Evolutionary conservation across 495 filamentous ascomycete species (phyloP), one percentile per base, ranked within the genome.

Genomic region (Pseudomonodictys pantanalensis): DNA sequence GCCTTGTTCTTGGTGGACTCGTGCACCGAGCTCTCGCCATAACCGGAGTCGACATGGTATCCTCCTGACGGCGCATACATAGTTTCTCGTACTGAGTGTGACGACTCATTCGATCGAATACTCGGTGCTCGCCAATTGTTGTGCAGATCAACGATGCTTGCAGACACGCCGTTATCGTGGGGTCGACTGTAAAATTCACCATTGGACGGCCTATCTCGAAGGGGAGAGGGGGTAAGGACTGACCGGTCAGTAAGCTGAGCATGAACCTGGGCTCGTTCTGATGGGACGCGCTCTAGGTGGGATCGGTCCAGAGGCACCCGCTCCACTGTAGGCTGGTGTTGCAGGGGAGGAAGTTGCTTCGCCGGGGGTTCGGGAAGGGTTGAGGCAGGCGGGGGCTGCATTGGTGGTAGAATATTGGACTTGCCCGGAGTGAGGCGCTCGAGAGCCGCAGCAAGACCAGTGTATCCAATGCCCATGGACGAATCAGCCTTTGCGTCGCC

Each of bases 381-480:
- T 24, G 28, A 15, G 33, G 30, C 15, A 9, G 52, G 51, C 17
- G 42, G 60, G 43, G 52, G 60, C 43, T 52, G 55, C 11, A 47
- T 22, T 22, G 54, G 60, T 17, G 50, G 54, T 1, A 50, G 44
- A 17, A 17, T 39, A 29, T 3, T 41, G n/a, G 52, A 55, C 51
- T 61, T 71, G 23, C 61, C 60, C 42, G 50, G 68, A 20, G 68
- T 71, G 56, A 76, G 61, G 26, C 71, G 67, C 6, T 75, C 71
- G 0, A 79, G 70, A 17, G 77, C 76, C 8, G 77, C 77, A 1
- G 73, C 74, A 10, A 79, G 70, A 7, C 72, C 77, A 2, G 76
- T 77, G 60, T 76, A 79, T 23, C 77, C 77, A 47, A 78, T 78
- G 12, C 75, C 72, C 25, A 75, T 66, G 12, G 72, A 68, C 12